Conservation (phyloP, 306 rosid species). For the Cucurbita pepo region DNA sequence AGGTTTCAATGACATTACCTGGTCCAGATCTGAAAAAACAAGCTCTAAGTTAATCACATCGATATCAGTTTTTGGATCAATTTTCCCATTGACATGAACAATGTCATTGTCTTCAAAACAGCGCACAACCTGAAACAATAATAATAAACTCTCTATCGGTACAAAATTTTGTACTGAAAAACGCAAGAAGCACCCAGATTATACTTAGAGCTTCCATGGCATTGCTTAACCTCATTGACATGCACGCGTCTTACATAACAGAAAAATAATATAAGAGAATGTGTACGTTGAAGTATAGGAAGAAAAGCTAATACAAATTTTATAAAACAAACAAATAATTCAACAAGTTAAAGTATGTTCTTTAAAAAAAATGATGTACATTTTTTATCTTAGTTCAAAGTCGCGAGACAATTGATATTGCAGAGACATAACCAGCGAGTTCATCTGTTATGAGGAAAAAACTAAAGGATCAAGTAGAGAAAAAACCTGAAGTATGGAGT, state of each 20-base stretch:
- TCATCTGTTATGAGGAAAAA: background rate
- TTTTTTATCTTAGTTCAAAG: background rate
- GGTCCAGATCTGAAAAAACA: slow-evolving; percentile 86
- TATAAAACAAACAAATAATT: background rate
- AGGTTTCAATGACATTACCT: slow-evolving; percentile 41
- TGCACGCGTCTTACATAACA: background rate
- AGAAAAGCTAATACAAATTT: background rate
- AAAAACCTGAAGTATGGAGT: slow-evolving; percentile 86
- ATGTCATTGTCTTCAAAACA: slow-evolving; percentile 94
- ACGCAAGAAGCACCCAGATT: background rate
- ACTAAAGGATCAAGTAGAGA: background rate
- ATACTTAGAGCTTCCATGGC: background rate
- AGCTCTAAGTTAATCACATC: slow-evolving; percentile 94
- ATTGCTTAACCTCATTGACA: background rate
- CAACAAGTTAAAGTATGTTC: background rate
- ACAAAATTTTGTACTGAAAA: background rate
- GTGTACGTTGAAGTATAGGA: background rate
- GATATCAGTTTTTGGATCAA: slow-evolving; percentile 81
- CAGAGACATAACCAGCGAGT: background rate
- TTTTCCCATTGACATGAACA: slow-evolving; percentile 83
- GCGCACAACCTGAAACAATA: slow-evolving; percentile 54
- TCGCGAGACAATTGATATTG: background rate
- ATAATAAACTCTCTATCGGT: slow-evolving; percentile 9
- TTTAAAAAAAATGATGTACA: background rate
- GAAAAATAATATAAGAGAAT: background rate